Base-by-base conservation (phyloP, 2,329 filamentous ascomycete genomes). In the Claviceps capensis region DNA sequence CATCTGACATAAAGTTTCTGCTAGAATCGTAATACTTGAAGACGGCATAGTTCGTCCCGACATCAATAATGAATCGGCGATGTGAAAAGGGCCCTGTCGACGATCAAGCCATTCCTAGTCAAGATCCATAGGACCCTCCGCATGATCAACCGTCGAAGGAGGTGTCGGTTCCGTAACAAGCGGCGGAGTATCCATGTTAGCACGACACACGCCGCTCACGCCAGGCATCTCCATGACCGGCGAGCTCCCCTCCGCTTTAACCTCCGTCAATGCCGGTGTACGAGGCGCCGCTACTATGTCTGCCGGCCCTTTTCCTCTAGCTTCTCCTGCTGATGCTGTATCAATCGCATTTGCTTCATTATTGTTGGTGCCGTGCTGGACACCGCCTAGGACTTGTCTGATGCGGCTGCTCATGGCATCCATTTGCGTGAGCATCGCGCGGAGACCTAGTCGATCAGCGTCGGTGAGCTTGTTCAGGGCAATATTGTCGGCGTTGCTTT, bases 391-490 rank as follows among this genome's bases (percentile, higher is more conserved):
- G 17, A 70, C 54, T 48, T 66, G 61, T 26, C 65, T 65, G 55
- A 79, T 72, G 17, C 63, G 64, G n/a, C 62, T 60, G 38, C 64
- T 65, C 62, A 77, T 64, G 23, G 67, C 64, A 46, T 77, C 70
- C 55, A 73, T 67, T 53, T 75, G 71, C 17, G 67, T 66, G 9
- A 77, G 67, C 61, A 77, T 72, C 38, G 71, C 70, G 43, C 72
- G 68, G 17, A 81, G 69, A 49, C 72, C 67, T 38, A 65, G 59
- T 53, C 66, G 67, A 57, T 79, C 75, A 23, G 64, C 61, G 2
- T 65, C 60, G 16, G 63, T 65, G 19, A 80, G 62, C n/a, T 65
- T 59, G 19, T 68, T 65, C 23, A 56, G 55, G 14, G 67, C 64
- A 34, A 79, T 63, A 50, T 71, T 72, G 42, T 68, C 60, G 1